phyloP scores from a whole-genome alignment of 2,329 filamentous ascomycete species.

The Stagonosporopsis rhizophila region DNA sequence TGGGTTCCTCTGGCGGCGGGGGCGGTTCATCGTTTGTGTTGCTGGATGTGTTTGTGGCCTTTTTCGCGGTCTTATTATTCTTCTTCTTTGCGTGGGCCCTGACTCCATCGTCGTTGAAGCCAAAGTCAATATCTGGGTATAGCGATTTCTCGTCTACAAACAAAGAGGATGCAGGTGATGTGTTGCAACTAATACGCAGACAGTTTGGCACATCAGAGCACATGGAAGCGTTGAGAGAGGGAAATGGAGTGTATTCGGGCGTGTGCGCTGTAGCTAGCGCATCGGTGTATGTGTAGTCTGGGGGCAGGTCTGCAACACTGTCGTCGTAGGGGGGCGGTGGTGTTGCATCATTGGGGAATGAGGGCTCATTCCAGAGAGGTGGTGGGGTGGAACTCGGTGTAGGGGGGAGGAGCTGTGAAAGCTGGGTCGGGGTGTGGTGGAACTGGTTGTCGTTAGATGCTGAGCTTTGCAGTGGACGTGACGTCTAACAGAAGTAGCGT shows the following conservation, averaged over 20 bases:
- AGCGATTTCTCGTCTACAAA: constrained; percentile 43
- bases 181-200: constrained; percentile 39
- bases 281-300: constrained; percentile 54
- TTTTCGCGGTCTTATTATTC: constrained; percentile 52
- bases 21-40: constrained; percentile 52
- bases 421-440: constrained; percentile 30
- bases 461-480: constrained; percentile 11
- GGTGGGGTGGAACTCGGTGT: constrained; percentile 29
- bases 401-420: constrained; percentile 25
- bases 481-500: constrained; percentile 9
- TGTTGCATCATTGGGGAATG: constrained; percentile 22
- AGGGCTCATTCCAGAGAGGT: constrained; percentile 36
- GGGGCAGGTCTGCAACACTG: constrained; percentile 52
- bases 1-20: constrained; percentile 40
- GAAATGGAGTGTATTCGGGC: constrained; percentile 41
- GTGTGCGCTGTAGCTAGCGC: constrained; percentile 49
- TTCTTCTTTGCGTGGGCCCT: constrained; percentile 66
- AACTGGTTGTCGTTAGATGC: constrained; percentile 38
- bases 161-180: constrained; percentile 38
- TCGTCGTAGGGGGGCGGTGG: constrained; percentile 55
- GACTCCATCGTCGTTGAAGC: constrained; percentile 60
- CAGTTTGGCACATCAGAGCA: constrained; percentile 40
- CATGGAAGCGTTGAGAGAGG: constrained; percentile 41
- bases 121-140: constrained; percentile 63
- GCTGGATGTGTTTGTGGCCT: constrained; percentile 23